Percentiles rank a stretch among this genome's conserved stretches.
These are phyloP conservation scores for Glonium stellatum DNA, from an alignment of 495 filamentous ascomycete genomes.

Conservation along the genomic window DNA sequence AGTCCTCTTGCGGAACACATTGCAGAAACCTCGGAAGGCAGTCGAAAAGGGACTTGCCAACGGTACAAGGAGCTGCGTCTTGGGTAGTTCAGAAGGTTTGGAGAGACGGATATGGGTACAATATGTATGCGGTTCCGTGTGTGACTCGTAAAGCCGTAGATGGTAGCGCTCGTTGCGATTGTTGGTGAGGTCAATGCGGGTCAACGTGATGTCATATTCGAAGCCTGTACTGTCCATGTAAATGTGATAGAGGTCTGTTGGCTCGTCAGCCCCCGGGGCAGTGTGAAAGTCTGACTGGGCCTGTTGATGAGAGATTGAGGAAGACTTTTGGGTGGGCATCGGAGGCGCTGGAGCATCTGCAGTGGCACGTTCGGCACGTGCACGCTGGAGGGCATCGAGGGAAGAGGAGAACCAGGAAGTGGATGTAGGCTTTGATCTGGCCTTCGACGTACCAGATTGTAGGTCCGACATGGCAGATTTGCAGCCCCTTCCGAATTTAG, in stretches of 20 bases:
- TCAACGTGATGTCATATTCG: constrained; percentile 44
- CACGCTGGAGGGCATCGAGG: neutral
- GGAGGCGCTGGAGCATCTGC: neutral
- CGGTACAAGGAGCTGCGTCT: constrained; percentile 23
- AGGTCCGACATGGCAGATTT: constrained; percentile 12
- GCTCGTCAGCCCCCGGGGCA: neutral
- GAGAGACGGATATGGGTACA: constrained; percentile 26
- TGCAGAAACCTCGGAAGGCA: constrained; percentile 30
- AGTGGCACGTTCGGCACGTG: neutral
- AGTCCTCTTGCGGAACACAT: constrained; percentile 30
- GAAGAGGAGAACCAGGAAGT: constrained; percentile 3
- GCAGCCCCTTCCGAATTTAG: neutral
- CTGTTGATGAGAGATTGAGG: neutral
- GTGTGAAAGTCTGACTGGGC: neutral
- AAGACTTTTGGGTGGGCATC: neutral
- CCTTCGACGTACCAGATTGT: constrained; percentile 21
- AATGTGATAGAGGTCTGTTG: constrained; percentile 43
- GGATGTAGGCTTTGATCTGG: constrained; percentile 3
- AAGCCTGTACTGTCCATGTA: constrained; percentile 44
- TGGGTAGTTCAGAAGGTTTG: constrained; percentile 9
- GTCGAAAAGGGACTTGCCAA: constrained; percentile 7
- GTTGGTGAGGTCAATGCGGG: constrained; percentile 35
- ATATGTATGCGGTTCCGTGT: constrained; percentile 43
- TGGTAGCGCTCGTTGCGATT: constrained; percentile 39
- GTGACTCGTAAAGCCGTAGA: constrained; percentile 46